Percentiles rank a stretch among this genome's conserved stretches.
These are phyloP conservation scores for Olyra latifolia DNA, from an alignment of 176 grass and related monocot species.

Conservation along the genomic window DNA sequence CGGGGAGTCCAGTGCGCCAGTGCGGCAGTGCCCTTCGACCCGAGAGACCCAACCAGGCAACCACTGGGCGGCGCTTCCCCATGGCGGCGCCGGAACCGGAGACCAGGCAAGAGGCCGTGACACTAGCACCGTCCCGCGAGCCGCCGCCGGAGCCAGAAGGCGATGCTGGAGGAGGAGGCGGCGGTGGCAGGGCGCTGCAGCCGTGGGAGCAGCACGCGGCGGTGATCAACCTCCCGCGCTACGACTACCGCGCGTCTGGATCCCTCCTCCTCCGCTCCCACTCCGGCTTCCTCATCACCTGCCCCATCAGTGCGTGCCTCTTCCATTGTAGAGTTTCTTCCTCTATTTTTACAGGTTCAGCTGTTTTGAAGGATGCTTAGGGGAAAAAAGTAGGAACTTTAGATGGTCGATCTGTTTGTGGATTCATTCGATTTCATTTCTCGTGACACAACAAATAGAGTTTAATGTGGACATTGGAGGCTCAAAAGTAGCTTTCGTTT, in stretches of 20 bases:
- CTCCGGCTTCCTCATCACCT: slow-evolving; percentile 98
- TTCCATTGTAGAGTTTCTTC: neutral
- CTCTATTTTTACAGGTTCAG: neutral
- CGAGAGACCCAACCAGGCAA: neutral
- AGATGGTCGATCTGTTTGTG: neutral
- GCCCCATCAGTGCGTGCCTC: slow-evolving; percentile 79
- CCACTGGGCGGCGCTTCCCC: neutral
- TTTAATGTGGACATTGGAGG: slow-evolving; percentile 13
- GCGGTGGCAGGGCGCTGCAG: slow-evolving; percentile 34
- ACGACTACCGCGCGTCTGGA: slow-evolving; percentile 76
- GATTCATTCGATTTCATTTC: neutral
- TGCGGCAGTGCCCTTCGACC: neutral
- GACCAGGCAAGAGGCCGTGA: neutral
- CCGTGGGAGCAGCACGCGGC: slow-evolving; percentile 90
- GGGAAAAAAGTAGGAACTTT: neutral
- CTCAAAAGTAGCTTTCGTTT: neutral
- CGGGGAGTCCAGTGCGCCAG: no score
- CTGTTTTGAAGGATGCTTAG: neutral
- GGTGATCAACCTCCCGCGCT: slow-evolving; percentile 90
- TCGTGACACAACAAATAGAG: neutral
- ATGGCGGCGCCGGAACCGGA: slow-evolving; percentile 50
- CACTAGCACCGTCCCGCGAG: neutral
- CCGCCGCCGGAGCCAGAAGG: slow-evolving; percentile 12
- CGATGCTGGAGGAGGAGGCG: neutral
- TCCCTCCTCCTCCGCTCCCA: slow-evolving; percentile 68